phyloP scores from a whole-genome alignment of 1,284 basidiomycete species.

The Microbotryomycetes sp. region DNA sequence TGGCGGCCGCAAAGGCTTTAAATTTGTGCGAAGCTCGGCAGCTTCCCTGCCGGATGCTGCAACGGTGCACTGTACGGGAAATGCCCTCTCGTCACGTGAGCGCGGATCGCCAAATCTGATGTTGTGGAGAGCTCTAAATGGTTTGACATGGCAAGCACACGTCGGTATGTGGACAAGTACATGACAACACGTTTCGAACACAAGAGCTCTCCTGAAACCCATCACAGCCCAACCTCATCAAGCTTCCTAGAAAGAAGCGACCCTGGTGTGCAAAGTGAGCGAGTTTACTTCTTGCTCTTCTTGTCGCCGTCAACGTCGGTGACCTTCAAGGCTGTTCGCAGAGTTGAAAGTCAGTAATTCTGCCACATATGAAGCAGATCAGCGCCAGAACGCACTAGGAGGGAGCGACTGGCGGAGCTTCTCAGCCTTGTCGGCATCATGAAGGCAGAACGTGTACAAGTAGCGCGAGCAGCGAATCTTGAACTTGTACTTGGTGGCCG shows the following conservation, averaged over 20 bases:
- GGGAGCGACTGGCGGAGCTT: slow-evolving; percentile 95
- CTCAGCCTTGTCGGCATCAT: slow-evolving; percentile 97
- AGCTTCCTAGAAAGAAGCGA: not conserved
- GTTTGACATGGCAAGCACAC: too few species aligned
- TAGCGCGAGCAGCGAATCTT: slow-evolving; percentile 96
- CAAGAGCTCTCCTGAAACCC: too few species aligned
- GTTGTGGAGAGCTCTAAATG: too few species aligned
- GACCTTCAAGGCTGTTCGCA: slow-evolving; percentile 34
- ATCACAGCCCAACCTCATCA: not conserved
- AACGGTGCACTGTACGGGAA: too few species aligned
- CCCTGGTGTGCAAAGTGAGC: not conserved
- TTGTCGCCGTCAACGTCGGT: slow-evolving; percentile 35
- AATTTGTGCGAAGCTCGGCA: too few species aligned
- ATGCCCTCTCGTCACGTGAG: too few species aligned
- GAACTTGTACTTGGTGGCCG: slow-evolving; percentile 89
- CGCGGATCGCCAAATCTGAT: too few species aligned
- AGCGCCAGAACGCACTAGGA: slow-evolving; percentile 46
- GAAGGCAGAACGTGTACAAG: slow-evolving; percentile 92
- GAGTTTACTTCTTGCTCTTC: slow-evolving; percentile 32
- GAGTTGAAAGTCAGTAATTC: not conserved
- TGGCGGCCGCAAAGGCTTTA: too few species aligned
- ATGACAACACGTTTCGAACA: not conserved
- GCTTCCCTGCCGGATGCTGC: too few species aligned
- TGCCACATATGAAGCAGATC: not conserved
- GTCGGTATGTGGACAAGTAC: too few species aligned